Percentiles rank a stretch among this genome's conserved stretches.
These are phyloP conservation scores for Dacryopinax primogenitus DNA, from an alignment of 768 basidiomycete species.

Conservation along the genomic window DNA sequence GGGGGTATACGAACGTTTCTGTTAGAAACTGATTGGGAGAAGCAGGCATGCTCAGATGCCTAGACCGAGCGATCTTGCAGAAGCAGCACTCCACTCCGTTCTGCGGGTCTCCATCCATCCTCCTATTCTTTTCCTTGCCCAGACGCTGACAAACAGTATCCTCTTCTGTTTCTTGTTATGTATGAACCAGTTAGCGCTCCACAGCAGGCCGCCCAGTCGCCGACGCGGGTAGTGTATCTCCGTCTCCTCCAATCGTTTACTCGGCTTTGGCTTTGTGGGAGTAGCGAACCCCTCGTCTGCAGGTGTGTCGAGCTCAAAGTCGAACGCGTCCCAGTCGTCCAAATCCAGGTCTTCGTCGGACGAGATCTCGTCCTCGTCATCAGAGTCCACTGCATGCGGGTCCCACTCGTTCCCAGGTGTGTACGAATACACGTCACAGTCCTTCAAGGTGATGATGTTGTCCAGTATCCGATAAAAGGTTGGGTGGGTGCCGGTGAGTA, in stretches of 20 bases:
- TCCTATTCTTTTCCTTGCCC: conserved; percentile 50
- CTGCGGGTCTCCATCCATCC: not conserved
- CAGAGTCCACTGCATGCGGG: conserved; percentile 56
- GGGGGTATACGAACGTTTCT: not conserved
- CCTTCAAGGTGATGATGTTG: conserved; percentile 76
- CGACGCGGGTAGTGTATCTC: not conserved
- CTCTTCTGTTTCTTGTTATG: conserved; percentile 85
- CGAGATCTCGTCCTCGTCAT: conserved; percentile 25
- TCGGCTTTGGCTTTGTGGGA: conserved; percentile 37
- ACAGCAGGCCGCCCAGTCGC: conserved; percentile 58
- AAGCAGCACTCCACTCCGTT: not conserved
- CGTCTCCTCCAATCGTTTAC: not conserved
- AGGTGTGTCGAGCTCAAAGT: too few species aligned
- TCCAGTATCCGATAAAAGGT: conserved; percentile 76
- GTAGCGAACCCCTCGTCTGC: conserved; percentile 50
- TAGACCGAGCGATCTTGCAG: not conserved
- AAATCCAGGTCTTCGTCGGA: conserved; percentile 3
- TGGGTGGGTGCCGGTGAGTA: conserved; percentile 64
- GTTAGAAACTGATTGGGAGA: not conserved
- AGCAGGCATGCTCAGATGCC: not conserved
- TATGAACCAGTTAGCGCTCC: conserved; percentile 98
- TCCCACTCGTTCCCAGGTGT: conserved; percentile 86
- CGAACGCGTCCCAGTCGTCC: conserved; percentile 50
- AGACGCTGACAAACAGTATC: conserved; percentile 80
- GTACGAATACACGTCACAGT: conserved; percentile 94